Conservation (phyloP, 352 stramenopile species). For the Achlya hypogyna region DNA sequence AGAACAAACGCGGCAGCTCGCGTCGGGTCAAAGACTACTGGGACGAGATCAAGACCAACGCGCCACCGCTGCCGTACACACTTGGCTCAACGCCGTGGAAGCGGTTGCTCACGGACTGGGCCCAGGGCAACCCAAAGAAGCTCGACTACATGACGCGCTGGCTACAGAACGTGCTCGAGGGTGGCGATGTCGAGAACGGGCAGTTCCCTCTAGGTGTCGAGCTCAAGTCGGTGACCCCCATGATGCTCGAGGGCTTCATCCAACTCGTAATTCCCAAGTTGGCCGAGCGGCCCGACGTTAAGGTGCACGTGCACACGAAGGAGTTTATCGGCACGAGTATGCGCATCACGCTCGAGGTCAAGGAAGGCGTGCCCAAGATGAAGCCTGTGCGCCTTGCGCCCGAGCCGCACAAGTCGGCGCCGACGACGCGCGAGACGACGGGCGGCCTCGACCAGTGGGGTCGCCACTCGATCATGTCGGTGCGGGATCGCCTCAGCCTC, state of each 20-base stretch:
- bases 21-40: slow-evolving; percentile 81
- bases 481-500: slow-evolving; percentile 12
- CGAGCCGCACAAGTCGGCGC: background rate
- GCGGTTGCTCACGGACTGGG: slow-evolving; percentile 76
- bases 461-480: slow-evolving; percentile 19
- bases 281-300: slow-evolving; percentile 68
- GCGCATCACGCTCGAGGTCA: slow-evolving; percentile 58
- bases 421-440: background rate
- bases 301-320: slow-evolving; percentile 84
- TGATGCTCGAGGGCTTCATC: slow-evolving; percentile 88
- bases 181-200: slow-evolving; percentile 73
- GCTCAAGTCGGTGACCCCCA: slow-evolving; percentile 83
- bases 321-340: slow-evolving; percentile 87
- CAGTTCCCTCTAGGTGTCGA: slow-evolving; percentile 83
- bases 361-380: slow-evolving; percentile 18
- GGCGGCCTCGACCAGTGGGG: slow-evolving; percentile 11
- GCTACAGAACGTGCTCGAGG: slow-evolving; percentile 84
- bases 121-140: slow-evolving; percentile 83
- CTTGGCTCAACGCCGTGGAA: slow-evolving; percentile 81
- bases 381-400: background rate
- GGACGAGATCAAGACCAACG: slow-evolving; percentile 83
- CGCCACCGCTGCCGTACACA: slow-evolving; percentile 72
- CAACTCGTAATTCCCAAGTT: slow-evolving; percentile 83
- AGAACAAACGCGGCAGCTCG: slow-evolving; percentile 43
- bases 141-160: slow-evolving; percentile 86